Conservation (phyloP, 306 rosid genomes). For the Gillenia trifoliata region DNA sequence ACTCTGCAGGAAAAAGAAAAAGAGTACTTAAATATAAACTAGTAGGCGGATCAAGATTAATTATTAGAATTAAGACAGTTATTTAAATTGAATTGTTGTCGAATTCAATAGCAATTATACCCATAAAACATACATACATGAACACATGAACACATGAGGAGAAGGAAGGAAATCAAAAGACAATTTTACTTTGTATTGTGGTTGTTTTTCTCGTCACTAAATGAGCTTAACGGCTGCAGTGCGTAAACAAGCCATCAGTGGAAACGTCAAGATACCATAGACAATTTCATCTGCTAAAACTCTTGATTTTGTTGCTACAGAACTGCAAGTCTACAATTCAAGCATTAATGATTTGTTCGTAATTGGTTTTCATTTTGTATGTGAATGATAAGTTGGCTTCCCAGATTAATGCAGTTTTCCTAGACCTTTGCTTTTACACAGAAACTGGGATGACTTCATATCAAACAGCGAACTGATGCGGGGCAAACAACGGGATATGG, state of each 20-base stretch:
- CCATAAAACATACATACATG: not conserved
- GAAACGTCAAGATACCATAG: no score
- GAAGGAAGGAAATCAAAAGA: not conserved
- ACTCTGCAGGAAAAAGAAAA: conserved; percentile 41
- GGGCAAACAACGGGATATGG: no score
- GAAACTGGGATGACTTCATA: no score
- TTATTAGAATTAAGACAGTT: not conserved
- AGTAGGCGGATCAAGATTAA: not conserved
- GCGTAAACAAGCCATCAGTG: conserved; percentile 69
- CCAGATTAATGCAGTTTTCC: no score
- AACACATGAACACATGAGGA: not conserved
- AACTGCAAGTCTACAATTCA: no score
- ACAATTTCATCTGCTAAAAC: no score
- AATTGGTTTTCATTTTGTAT: no score
- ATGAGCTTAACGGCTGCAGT: conserved; percentile 65
- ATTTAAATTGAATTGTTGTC: not conserved
- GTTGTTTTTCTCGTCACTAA: conserved; percentile 71
- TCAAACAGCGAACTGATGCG: no score
- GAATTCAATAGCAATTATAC: not conserved
- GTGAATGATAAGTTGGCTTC: no score
- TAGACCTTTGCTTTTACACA: no score
- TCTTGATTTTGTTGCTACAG: no score
- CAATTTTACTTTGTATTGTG: conserved; percentile 58
- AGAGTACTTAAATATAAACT: not conserved
- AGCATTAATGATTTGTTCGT: no score